Base-by-base conservation (phyloP, 352 stramenopile species). In the Phytophthora constricta region DNA sequence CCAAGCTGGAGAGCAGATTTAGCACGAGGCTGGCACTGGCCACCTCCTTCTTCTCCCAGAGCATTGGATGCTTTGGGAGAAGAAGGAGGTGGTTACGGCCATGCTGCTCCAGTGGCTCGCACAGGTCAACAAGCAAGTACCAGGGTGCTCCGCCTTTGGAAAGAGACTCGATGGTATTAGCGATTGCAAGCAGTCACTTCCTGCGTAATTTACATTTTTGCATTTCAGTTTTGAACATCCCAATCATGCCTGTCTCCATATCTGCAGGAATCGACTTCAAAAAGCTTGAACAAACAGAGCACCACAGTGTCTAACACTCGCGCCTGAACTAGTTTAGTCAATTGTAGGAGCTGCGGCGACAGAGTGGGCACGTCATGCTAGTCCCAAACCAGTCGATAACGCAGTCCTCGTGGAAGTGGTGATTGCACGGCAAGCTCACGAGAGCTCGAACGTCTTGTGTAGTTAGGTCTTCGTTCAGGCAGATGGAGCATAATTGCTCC, bases 321-420 rank as follows among this genome's bases (percentile, higher is more conserved):
- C n/a, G n/a, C 34, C 34, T 16, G 9, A 13, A 42, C 4, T 19
- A 23, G n/a, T 25, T 37, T 37, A 45, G 47, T 59, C n/a, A 37
- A 43, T 5, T 41, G 45, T 59, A 31, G 14, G 53, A 74, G 41
- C 47, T 69, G 19, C 59, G 46, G 19, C 82, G 82, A 33, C 83
- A 91, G 31, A 90, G 65, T 4, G 83, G 83, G 42, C 83, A 91
- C 22, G 80, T 84, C 39, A 66, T 74, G 47, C 74, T 88, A 2
- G 78, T 75, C n/a, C 78, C 82, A 48, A 89, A 86, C 83, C 83
- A 90, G 52, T 87, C 75, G 39, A 89, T 81, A 26, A 89, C 76
- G 52, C 83, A 91, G 74, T 88, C 76, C 72, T 91, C 80, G 57
- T 91, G 83, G 53, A 89, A 91, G 26, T 79, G 70, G 59, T 91